These are phyloP conservation scores for Fusarium buharicum DNA, from an alignment of 2,329 filamentous ascomycete species.

Conservation along the genomic window DNA sequence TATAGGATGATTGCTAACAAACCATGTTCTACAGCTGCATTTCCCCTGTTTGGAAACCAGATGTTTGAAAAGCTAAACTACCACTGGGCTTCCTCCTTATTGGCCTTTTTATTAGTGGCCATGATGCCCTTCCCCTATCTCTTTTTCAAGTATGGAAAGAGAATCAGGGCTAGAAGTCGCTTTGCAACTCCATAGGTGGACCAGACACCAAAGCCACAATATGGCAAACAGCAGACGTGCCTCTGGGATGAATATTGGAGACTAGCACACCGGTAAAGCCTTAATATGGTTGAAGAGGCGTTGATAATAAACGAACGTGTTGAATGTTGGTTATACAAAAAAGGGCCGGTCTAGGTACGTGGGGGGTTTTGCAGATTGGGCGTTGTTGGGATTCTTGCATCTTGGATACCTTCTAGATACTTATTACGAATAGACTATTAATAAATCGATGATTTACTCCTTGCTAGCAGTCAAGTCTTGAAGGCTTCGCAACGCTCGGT, in stretches of 20 bases:
- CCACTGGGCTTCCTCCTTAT: constrained; percentile 73
- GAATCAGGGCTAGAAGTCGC: constrained; percentile 64
- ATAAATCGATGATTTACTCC: constrained; percentile 1
- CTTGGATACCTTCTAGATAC: not conserved
- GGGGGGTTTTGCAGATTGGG: constrained; percentile 8
- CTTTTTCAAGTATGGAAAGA: constrained; percentile 70
- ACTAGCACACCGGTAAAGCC: constrained; percentile 13
- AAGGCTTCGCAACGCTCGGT: not conserved
- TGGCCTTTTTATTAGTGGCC: constrained; percentile 69
- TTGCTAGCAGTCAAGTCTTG: not conserved
- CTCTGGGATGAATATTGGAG: not conserved
- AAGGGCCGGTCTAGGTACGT: constrained; percentile 8
- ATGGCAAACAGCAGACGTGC: not conserved
- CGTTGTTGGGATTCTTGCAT: constrained; percentile 20
- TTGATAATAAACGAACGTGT: constrained; percentile 2
- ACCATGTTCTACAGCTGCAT: constrained; percentile 65
- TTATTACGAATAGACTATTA: constrained; percentile 7
- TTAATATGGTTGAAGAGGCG: not conserved
- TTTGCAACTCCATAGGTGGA: constrained; percentile 56
- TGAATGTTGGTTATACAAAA: constrained; percentile 23
- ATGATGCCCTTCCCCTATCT: constrained; percentile 74
- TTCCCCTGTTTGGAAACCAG: constrained; percentile 78
- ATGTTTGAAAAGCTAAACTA: constrained; percentile 77
- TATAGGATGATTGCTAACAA: constrained; percentile 2
- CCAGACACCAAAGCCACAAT: not conserved